phyloP scores from a whole-genome alignment of 2,329 filamentous ascomycete genomes.

The Monosporascus sp. region DNA sequence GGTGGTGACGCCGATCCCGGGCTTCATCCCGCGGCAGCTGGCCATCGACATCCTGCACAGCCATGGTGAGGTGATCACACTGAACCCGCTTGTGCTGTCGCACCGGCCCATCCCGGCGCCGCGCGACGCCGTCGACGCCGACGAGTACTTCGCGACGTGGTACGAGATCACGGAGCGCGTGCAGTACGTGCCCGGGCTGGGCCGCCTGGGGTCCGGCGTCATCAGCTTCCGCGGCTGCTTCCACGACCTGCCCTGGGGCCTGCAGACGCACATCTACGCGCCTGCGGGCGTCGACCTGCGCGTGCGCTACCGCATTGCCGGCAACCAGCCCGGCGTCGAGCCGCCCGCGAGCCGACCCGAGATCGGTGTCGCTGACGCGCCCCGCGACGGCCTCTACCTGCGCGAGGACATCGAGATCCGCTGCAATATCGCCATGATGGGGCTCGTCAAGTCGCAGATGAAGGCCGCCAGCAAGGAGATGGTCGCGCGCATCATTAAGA shows the following conservation, averaged over 20 bases:
- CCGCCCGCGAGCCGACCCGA: conserved; percentile 53
- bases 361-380: conserved; percentile 57
- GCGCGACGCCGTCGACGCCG: conserved; percentile 56
- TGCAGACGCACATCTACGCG: conserved; percentile 68
- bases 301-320: conserved; percentile 63
- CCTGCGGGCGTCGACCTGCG: conserved; percentile 63
- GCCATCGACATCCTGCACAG: conserved; percentile 69
- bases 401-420: conserved; percentile 67
- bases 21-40: conserved; percentile 65
- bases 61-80: conserved; percentile 65
- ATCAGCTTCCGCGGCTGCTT: conserved; percentile 69
- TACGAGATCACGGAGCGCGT: conserved; percentile 69
- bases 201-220: conserved; percentile 58
- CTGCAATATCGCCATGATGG: conserved; percentile 61
- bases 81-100: conserved; percentile 63
- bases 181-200: conserved; percentile 62
- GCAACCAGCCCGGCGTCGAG: conserved; percentile 64
- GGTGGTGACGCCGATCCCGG: conserved; percentile 64
- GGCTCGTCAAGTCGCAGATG: conserved; percentile 62
- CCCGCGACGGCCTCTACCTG: conserved; percentile 61
- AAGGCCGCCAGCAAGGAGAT: conserved; percentile 64
- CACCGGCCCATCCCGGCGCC: conserved; percentile 62
- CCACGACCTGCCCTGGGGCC: conserved; percentile 66
- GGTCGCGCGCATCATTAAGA: conserved; percentile 64
- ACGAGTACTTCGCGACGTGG: conserved; percentile 71